Evolutionary conservation across 139 green algal genomes (phyloP).

Genomic region (Micromonas commoda): DNA sequence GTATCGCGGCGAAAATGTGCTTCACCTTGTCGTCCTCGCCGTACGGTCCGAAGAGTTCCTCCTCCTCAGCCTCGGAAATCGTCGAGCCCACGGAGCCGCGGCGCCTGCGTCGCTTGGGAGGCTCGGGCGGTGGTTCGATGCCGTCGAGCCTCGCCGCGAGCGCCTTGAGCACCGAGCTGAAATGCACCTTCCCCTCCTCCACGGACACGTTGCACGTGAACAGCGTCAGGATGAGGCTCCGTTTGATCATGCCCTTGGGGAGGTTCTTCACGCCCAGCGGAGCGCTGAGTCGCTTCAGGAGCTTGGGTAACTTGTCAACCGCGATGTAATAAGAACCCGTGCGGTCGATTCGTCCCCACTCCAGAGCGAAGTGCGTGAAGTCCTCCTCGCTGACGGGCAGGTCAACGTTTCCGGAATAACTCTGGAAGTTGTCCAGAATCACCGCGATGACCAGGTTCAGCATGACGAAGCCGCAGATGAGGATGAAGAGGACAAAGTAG

Average conservation of each 20-base stretch:
- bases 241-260: too few relatives aligned
- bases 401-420: not conserved
- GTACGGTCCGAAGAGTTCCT: too few relatives aligned
- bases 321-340: not conserved
- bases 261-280: not conserved
- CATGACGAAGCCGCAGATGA: conserved; percentile 34
- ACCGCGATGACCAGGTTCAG: conserved; percentile 45
- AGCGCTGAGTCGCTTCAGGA: not conserved
- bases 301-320: not conserved
- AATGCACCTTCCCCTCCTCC: too few relatives aligned
- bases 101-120: too few relatives aligned
- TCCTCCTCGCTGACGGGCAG: not conserved
- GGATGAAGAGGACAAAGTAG: conserved; percentile 34
- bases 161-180: not conserved
- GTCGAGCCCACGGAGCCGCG: too few relatives aligned
- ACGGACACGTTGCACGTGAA: too few relatives aligned
- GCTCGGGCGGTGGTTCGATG: not conserved
- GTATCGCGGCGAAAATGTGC: too few relatives aligned
- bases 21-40: too few relatives aligned
- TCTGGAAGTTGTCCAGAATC: conserved; percentile 38
- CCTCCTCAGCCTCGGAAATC: too few relatives aligned
- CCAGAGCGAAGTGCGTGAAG: not conserved
- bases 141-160: not conserved
- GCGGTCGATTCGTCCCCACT: not conserved
- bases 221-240: too few relatives aligned